Conservation (phyloP, 2,329 filamentous ascomycete species). For the Dothiorella sarmentorum region DNA sequence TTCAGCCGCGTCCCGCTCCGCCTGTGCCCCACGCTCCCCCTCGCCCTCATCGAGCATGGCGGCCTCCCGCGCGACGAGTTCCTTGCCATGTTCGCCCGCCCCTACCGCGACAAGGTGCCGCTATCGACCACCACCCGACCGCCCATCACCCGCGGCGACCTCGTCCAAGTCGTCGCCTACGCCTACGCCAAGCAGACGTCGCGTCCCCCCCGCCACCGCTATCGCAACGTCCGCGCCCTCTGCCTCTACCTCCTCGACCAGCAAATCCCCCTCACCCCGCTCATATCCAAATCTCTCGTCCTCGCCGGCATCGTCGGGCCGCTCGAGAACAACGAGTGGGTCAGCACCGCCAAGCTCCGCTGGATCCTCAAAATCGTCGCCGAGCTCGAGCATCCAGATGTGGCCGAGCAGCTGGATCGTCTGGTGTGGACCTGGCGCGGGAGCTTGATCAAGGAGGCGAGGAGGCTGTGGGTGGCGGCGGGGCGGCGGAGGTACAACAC, state of each 20-base stretch:
- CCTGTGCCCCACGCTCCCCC: constrained; percentile 1
- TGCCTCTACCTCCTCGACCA: constrained; percentile 9
- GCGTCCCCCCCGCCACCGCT: background rate
- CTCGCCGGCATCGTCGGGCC: constrained; percentile 2
- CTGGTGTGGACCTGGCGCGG: constrained; percentile 12
- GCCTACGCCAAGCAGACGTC: background rate
- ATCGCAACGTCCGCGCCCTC: constrained; percentile 17
- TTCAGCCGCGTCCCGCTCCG: background rate
- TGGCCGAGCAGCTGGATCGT: background rate
- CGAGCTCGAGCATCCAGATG: background rate
- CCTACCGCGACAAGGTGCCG: background rate
- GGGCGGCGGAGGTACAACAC: background rate
- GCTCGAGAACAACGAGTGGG: constrained; percentile 15
- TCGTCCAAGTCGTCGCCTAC: constrained; percentile 11
- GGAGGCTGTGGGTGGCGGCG: constrained; percentile 4
- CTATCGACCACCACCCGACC: background rate
- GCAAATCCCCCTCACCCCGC: background rate
- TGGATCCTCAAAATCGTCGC: constrained; percentile 5
- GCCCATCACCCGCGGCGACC: background rate
- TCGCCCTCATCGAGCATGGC: constrained; percentile 12
- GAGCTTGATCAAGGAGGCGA: constrained; percentile 1
- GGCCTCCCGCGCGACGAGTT: constrained; percentile 9
- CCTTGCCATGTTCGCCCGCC: background rate
- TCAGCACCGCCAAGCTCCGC: background rate
- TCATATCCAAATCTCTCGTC: constrained; percentile 15